phyloP scores from a whole-genome alignment of 2,329 filamentous ascomycete genomes.

The Nemania sp. region DNA sequence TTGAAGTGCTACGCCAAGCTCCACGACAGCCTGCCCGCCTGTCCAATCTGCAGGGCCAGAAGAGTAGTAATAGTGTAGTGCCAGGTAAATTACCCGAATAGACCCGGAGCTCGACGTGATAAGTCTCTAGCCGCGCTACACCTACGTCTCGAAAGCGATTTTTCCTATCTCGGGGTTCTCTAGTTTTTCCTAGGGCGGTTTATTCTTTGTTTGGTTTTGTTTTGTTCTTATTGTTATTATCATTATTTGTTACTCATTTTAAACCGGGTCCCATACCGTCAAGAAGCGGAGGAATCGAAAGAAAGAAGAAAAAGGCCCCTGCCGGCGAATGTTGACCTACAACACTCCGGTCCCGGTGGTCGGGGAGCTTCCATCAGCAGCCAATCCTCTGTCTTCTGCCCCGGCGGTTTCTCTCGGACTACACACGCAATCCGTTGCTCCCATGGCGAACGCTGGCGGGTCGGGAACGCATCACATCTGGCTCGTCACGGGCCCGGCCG shows the following conservation, averaged over 20 bases:
- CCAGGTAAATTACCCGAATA: slow-evolving; percentile 4
- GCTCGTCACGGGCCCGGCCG: slow-evolving; percentile 79
- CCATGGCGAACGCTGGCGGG: slow-evolving; percentile 37
- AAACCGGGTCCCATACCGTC: not conserved
- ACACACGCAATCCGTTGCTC: slow-evolving; percentile 39
- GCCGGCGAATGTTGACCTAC: slow-evolving; percentile 54
- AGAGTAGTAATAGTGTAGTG: not conserved
- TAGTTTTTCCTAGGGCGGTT: too few species aligned
- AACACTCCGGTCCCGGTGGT: slow-evolving; percentile 52
- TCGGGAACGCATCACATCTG: slow-evolving; percentile 70
- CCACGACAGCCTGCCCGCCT: not conserved
- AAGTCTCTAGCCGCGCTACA: not conserved
- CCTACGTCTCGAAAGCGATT: not conserved
- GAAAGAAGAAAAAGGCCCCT: too few species aligned
- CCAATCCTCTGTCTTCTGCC: slow-evolving; percentile 39
- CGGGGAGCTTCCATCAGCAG: slow-evolving; percentile 43
- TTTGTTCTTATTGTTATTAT: too few species aligned
- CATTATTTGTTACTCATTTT: too few species aligned
- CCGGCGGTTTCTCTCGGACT: slow-evolving; percentile 37
- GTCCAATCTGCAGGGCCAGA: not conserved
- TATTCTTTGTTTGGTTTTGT: too few species aligned
- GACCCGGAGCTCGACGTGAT: slow-evolving; percentile 2
- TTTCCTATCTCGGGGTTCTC: too few species aligned
- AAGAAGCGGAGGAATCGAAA: not conserved
- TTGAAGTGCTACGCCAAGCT: not conserved